phyloP scores from a whole-genome alignment of 1,284 basidiomycete genomes.

The Malassezia equina region DNA sequence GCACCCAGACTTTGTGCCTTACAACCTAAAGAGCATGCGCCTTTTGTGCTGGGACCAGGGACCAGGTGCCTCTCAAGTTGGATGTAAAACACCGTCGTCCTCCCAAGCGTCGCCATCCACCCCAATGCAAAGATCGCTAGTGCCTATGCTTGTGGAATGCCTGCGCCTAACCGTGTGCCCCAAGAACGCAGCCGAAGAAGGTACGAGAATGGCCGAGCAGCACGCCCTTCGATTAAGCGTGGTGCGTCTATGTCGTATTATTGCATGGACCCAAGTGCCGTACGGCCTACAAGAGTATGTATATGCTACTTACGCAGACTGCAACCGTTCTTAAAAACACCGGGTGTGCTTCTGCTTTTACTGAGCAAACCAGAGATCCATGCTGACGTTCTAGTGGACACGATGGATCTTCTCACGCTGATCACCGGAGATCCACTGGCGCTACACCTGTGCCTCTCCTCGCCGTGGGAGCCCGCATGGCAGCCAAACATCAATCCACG shows the following conservation, averaged over 20 bases:
- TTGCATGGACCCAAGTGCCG: slow-evolving; percentile 9
- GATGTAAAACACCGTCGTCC: neutral
- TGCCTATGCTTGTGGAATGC: slow-evolving; percentile 21
- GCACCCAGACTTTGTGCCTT: slow-evolving; percentile 7
- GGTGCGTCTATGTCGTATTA: neutral
- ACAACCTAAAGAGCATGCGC: neutral
- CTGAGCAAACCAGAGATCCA: neutral
- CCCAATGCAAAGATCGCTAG: neutral
- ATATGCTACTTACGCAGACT: neutral
- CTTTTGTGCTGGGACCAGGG: neutral
- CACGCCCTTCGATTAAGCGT: neutral
- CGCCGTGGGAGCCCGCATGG: slow-evolving; percentile 7
- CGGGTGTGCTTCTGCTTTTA: slow-evolving; percentile 7
- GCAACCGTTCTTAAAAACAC: slow-evolving; percentile 8
- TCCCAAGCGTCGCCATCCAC: neutral
- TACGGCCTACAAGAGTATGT: slow-evolving; percentile 4
- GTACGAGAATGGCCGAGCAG: neutral
- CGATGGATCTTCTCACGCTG: slow-evolving; percentile 1
- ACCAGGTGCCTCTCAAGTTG: neutral
- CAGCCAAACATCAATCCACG: slow-evolving; percentile 3
- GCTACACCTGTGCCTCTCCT: slow-evolving; percentile 11
- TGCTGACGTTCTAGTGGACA: neutral
- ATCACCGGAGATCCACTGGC: neutral
- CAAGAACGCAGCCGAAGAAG: neutral
- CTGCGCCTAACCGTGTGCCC: neutral